A percentile compares a stretch with the other conserved stretches of the same genome.
phyloP scores from a whole-genome alignment of 2,329 filamentous ascomycete species.

The Monosporascus cannonballus region DNA sequence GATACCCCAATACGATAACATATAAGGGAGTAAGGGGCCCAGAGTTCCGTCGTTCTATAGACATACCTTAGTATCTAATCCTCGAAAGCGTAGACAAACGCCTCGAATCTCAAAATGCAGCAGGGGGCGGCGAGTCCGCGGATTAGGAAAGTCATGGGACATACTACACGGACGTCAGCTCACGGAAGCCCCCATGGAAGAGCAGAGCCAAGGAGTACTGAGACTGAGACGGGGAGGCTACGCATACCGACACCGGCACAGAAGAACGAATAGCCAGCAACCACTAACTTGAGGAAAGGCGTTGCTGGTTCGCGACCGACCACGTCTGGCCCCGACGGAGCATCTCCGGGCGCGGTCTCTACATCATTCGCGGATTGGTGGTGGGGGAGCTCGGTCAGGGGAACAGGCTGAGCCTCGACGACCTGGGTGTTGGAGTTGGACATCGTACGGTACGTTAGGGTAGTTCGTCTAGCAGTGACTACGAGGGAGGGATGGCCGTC shows the following conservation, averaged over 20 bases:
- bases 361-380: slow-evolving; percentile 7
- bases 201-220: too few relatives aligned
- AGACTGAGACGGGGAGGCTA: too few relatives aligned
- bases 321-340: slow-evolving; percentile 4
- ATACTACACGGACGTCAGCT: not conserved
- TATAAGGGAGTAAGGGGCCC: slow-evolving; percentile 57
- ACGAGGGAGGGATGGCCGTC: too few relatives aligned
- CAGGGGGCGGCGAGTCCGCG: too few relatives aligned
- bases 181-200: too few relatives aligned
- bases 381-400: slow-evolving; percentile 16
- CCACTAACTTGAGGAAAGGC: slow-evolving; percentile 41
- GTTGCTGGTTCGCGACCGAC: slow-evolving; percentile 15
- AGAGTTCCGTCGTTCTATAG: slow-evolving; percentile 53
- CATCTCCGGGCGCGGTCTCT: slow-evolving; percentile 11
- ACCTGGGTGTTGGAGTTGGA: slow-evolving; percentile 2
- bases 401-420: slow-evolving; percentile 12
- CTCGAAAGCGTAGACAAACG: too few relatives aligned
- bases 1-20: slow-evolving; percentile 48
- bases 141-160: not conserved
- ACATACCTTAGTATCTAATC: not conserved
- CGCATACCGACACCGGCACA: slow-evolving; percentile 44
- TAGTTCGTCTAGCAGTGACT: too few relatives aligned
- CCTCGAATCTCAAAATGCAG: too few relatives aligned
- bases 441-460: not conserved
- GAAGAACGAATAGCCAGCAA: slow-evolving; percentile 57